Evolutionary conservation across 176 grass and related monocot species (phyloP).

Genomic region (Areca catechu): DNA sequence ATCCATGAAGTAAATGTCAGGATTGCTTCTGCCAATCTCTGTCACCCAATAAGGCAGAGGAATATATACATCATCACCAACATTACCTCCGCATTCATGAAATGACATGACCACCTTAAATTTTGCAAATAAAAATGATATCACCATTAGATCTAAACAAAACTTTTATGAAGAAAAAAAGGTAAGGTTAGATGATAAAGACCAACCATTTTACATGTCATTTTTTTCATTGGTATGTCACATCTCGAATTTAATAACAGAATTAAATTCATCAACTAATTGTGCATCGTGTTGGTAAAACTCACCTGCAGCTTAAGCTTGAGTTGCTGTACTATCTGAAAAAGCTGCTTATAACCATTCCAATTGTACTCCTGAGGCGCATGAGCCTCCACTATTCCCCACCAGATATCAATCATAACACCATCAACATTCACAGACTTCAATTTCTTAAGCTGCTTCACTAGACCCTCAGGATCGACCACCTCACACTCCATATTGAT

Average conservation of each 20-base stretch:
- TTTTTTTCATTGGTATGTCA: too few species aligned
- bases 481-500: conserved; percentile 46
- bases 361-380: conserved; percentile 62
- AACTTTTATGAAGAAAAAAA: not conserved
- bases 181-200: too few species aligned
- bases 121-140: not conserved
- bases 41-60: conserved; percentile 83
- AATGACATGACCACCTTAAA: conserved; percentile 91
- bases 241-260: too few species aligned
- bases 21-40: conserved; percentile 71
- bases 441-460: conserved; percentile 48
- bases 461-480: conserved; percentile 44
- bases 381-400: conserved; percentile 72
- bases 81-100: conserved; percentile 81
- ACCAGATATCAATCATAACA: conserved; percentile 92
- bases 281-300: not conserved
- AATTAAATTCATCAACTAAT: too few species aligned
- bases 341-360: conserved; percentile 66
- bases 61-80: conserved; percentile 53
- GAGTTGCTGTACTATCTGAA: conserved; percentile 47
- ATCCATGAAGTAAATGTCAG: conserved; percentile 89
- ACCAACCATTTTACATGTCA: too few species aligned
- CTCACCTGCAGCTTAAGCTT: conserved; percentile 83
- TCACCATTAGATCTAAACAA: conserved; percentile 4
- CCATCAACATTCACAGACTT: conserved; percentile 64